phyloP scores from a whole-genome alignment of 768 basidiomycete species.

The Russula virescens region DNA sequence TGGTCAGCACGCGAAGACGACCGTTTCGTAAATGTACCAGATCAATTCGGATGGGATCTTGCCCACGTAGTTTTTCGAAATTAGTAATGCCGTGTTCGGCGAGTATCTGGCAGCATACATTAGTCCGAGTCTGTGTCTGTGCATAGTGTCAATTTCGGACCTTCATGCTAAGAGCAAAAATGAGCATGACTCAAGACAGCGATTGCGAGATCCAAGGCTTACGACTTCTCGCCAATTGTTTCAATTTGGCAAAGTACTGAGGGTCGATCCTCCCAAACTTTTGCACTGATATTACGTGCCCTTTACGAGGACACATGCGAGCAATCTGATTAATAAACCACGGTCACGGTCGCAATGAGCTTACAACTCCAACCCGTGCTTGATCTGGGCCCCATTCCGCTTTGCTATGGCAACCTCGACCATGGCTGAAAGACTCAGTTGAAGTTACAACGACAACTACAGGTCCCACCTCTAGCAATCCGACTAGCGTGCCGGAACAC shows the following conservation, averaged over 20 bases:
- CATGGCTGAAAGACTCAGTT: slow-evolving; percentile 44
- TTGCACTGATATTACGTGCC: slow-evolving; percentile 70
- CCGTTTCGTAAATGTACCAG: slow-evolving; percentile 36
- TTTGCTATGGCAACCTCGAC: slow-evolving; percentile 70
- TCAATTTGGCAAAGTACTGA: slow-evolving; percentile 82
- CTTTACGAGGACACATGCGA: slow-evolving; percentile 34
- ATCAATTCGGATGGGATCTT: slow-evolving; percentile 59
- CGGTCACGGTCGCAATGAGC: slow-evolving; percentile 27
- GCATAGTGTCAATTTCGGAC: slow-evolving; percentile 26
- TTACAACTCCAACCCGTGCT: slow-evolving; percentile 71
- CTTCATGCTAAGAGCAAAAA: slow-evolving; percentile 24
- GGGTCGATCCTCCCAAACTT: slow-evolving; percentile 89
- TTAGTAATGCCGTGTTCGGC: slow-evolving; percentile 67
- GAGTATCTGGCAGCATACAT: slow-evolving; percentile 49
- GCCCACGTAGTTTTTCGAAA: slow-evolving; percentile 49
- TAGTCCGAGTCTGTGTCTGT: background rate
- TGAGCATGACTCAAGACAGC: background rate
- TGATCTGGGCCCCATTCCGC: slow-evolving; percentile 59
- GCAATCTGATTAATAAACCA: background rate
- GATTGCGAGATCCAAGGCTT: slow-evolving; percentile 29
- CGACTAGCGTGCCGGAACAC: slow-evolving; percentile 74
- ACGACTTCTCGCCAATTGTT: slow-evolving; percentile 92
- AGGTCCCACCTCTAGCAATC: slow-evolving; percentile 60
- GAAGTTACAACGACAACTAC: background rate
- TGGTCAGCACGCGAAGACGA: background rate